Evolutionary conservation across 2,329 filamentous ascomycete species (phyloP).

Genomic region (Fusarium sulawesiense): DNA sequence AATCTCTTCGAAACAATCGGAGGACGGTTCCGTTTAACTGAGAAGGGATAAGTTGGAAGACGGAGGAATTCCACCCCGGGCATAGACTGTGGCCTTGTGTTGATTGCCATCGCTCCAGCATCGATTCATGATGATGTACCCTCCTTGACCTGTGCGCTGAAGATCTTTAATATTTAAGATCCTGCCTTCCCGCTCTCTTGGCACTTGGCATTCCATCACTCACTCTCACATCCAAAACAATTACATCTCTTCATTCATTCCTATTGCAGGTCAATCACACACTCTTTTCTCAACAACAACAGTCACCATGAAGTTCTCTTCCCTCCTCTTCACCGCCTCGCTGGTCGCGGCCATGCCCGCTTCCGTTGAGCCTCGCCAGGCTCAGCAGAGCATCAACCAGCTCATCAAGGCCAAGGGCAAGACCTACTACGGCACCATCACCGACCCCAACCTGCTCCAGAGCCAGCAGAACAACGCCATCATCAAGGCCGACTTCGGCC

Average conservation of each 20-base stretch:
- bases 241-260: slow-evolving; percentile 6
- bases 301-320: slow-evolving; percentile 20
- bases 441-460: slow-evolving; percentile 65
- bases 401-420: slow-evolving; percentile 68
- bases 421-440: slow-evolving; percentile 70
- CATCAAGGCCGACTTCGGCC: slow-evolving; percentile 72
- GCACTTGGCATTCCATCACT: slow-evolving; percentile 17
- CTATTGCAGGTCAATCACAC: slow-evolving; percentile 19
- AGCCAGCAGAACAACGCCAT: slow-evolving; percentile 53
- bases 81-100: neutral
- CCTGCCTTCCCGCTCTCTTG: neutral
- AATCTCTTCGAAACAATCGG: neutral
- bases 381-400: slow-evolving; percentile 14
- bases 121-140: neutral
- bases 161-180: slow-evolving; percentile 15
- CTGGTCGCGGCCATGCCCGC: slow-evolving; percentile 29
- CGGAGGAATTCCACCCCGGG: neutral
- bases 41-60: neutral
- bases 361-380: slow-evolving; percentile 21
- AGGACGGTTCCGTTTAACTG: neutral
- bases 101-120: neutral
- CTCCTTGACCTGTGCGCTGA: neutral
- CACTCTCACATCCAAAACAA: slow-evolving; percentile 4
- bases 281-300: neutral
- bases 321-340: slow-evolving; percentile 25